These are phyloP conservation scores for Silene conica DNA, from an alignment of 148 eudicot species.

Conservation along the genomic window DNA sequence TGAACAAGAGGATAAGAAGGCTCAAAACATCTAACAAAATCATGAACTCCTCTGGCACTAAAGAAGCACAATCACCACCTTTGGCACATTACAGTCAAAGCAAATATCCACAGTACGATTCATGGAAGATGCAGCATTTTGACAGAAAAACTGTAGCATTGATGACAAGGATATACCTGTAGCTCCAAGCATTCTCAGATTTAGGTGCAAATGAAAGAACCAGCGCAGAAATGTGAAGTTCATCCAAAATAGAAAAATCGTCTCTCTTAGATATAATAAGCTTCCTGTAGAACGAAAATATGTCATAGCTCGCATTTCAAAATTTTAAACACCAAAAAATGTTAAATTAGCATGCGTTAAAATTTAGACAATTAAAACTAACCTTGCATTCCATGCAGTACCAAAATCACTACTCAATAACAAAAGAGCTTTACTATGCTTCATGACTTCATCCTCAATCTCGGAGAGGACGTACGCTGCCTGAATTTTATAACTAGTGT, in stretches of 20 bases:
- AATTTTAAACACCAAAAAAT: background rate
- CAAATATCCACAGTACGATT: background rate
- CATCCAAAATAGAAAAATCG: slow-evolving; percentile 35
- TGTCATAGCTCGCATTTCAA: background rate
- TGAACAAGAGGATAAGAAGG: background rate
- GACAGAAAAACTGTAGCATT: background rate
- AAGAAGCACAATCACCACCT: background rate
- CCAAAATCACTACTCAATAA: slow-evolving; percentile 80
- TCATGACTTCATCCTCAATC: slow-evolving; percentile 62
- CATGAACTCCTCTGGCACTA: too few species aligned
- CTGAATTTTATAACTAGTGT: slow-evolving; percentile 36
- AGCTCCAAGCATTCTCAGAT: slow-evolving; percentile 89
- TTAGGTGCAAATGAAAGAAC: slow-evolving; percentile 85
- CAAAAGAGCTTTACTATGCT: slow-evolving; percentile 72
- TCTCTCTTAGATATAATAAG: slow-evolving; percentile 48
- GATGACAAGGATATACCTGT: slow-evolving; percentile 43
- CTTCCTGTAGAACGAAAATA: slow-evolving; percentile 50
- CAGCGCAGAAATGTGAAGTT: slow-evolving; percentile 53
- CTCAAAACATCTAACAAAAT: background rate
- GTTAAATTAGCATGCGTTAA: background rate
- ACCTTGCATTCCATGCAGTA: slow-evolving; percentile 95
- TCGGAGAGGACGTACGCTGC: background rate
- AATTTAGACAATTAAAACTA: slow-evolving; percentile 4
- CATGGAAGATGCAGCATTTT: background rate
- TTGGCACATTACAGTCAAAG: background rate